Evolutionary conservation across 805 yeast species (phyloP), one percentile per base, ranked within the genome.

Genomic region (Lipomyces orientalis): DNA sequence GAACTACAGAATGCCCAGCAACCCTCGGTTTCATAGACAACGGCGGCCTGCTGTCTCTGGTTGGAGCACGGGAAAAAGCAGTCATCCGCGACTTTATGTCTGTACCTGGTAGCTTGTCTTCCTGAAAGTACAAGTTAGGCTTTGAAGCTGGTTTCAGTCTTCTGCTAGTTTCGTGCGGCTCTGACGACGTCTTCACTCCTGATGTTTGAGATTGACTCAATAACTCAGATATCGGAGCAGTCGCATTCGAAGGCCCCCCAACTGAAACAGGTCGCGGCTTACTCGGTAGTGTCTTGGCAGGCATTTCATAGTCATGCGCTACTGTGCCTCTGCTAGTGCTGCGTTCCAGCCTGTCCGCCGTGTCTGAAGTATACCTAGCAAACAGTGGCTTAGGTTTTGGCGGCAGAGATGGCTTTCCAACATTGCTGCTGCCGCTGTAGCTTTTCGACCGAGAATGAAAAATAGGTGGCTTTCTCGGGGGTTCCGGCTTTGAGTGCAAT

Each of bases 381-480:
- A 52, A 52, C 7, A 52, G 34, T 25, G 34, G 12, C 35, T 52
- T 25, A 3, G 61, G 61, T 43, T 58, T 58, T 35, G 52, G 19
- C 6, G 61, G 61, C 29, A 58, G 10, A 6, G 52, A 22, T 14
- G 61, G 52, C 46, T 39, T 58, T 19, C 4, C 51, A n/a, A 31
- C 9, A 25, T 58, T 37, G 31, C 34, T 43, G 19, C 12, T 14
- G 29, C 35, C 43, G 34, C 61, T 22, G 37, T 35, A 58, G 46
- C 61, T 58, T 29, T 58, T 58, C 25, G 61, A 58, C 52, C 61
- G 39, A 34, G 61, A 58, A 33, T 31, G 61, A 43, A 58, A 58
- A 2, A 58, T 34, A 12, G 39, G 58, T 7, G 58, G 39, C 34
- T 31, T 34, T 14, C 19, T 55, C 14, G 37, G 37, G 10, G 37